phyloP scores from a whole-genome alignment of 768 basidiomycete genomes.

The Coprinopsis sp. region DNA sequence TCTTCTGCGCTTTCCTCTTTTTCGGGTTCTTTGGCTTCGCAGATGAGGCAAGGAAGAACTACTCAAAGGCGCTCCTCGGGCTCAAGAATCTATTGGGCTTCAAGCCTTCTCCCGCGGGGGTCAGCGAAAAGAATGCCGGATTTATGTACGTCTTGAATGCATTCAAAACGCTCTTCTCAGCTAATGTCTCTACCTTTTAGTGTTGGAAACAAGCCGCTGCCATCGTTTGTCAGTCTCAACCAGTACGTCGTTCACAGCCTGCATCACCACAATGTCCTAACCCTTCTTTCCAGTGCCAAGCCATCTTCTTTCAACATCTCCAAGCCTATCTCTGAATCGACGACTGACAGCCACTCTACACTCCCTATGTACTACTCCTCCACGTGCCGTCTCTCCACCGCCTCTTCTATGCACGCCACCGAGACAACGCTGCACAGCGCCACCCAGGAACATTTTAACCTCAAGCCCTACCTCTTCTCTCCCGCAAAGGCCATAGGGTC shows the following conservation, averaged over 20 bases:
- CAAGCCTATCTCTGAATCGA: constrained; percentile 4
- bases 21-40: constrained; percentile 54
- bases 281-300: background rate
- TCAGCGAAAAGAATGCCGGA: too few relatives aligned
- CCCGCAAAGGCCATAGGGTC: constrained; percentile 13
- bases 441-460: background rate
- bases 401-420: background rate
- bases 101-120: too few relatives aligned
- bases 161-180: constrained; percentile 9
- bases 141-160: constrained; percentile 23
- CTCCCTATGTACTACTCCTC: constrained; percentile 8
- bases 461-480: background rate
- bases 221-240: background rate
- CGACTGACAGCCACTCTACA: constrained; percentile 5
- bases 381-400: background rate
- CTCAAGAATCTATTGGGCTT: too few relatives aligned
- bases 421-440: background rate
- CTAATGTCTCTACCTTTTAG: background rate
- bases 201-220: background rate
- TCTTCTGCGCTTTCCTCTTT: constrained; percentile 37
- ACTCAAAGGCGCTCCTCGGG: too few relatives aligned
- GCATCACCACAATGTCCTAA: background rate
- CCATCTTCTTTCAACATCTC: constrained; percentile 1
- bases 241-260: background rate
- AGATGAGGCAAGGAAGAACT: constrained; percentile 41